phyloP scores from a whole-genome alignment of 2,329 filamentous ascomycete genomes.

The Aspergillus oerlinghausenensis region DNA sequence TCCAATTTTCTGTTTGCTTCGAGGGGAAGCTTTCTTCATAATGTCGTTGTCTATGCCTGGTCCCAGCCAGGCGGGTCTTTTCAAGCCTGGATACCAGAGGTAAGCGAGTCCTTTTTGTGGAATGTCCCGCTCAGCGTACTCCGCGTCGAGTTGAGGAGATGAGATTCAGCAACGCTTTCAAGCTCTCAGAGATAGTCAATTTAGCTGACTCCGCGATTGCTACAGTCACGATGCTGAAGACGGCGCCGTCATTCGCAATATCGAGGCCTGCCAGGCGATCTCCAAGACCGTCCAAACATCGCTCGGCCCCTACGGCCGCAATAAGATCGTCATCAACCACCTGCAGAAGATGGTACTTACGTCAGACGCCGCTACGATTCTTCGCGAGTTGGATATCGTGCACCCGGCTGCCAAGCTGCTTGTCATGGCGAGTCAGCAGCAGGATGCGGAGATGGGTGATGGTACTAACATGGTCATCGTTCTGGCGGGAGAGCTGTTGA shows the following conservation, averaged over 20 bases:
- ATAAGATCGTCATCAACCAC: conserved; percentile 99
- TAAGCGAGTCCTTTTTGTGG: conserved; percentile 46
- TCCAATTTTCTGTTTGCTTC: conserved; percentile 6
- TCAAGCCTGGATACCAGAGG: conserved; percentile 97
- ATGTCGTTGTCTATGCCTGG: conserved; percentile 98
- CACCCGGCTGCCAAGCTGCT: conserved; percentile 96
- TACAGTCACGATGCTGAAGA: conserved; percentile 95
- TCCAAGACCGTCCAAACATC: conserved; percentile 95
- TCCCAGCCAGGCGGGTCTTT: conserved; percentile 87
- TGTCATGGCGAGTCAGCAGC: conserved; percentile 98
- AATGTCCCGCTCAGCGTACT: conserved; percentile 4
- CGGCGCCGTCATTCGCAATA: conserved; percentile 96
- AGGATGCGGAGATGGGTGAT: conserved; percentile 98
- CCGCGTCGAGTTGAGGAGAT: neutral
- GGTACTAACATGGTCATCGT: conserved; percentile 97
- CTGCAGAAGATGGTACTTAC: conserved; percentile 99
- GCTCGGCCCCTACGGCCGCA: conserved; percentile 92
- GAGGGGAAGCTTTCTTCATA: conserved; percentile 27
- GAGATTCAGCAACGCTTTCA: neutral
- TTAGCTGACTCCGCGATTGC: conserved; percentile 12
- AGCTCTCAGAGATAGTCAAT: too few relatives aligned
- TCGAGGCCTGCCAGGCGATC: conserved; percentile 96
- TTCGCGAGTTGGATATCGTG: conserved; percentile 95
- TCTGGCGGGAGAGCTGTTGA: conserved; percentile 87
- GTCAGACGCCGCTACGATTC: conserved; percentile 93